Percentiles rank a stretch among this genome's conserved stretches.
Evolutionary conservation across 164 flowering plant species (phyloP).

Genomic region (Piper longum): DNA sequence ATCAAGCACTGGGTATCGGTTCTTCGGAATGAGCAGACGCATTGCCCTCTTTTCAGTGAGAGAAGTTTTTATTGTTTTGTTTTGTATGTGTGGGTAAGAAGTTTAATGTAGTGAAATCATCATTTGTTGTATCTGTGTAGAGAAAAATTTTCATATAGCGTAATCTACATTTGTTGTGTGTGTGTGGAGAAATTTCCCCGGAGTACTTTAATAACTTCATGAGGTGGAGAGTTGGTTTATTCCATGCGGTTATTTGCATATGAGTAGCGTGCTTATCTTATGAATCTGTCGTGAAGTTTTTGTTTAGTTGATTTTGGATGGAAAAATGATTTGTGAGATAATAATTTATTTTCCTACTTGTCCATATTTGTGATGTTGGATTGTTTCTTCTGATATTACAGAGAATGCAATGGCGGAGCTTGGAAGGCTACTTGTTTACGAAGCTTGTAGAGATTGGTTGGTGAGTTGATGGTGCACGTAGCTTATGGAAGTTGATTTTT

Average conservation of each 20-base stretch:
- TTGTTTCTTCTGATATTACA: constrained; percentile 11
- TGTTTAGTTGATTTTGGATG: too few relatives aligned
- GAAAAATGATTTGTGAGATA: too few relatives aligned
- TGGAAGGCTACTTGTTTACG: constrained; percentile 89
- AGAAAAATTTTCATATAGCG: too few relatives aligned
- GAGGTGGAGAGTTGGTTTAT: too few relatives aligned
- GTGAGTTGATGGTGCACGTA: constrained; percentile 26
- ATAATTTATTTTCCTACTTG: too few relatives aligned
- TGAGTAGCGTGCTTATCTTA: too few relatives aligned
- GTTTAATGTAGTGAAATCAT: not conserved
- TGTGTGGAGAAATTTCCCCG: too few relatives aligned
- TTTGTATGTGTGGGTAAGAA: not conserved
- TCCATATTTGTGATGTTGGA: not conserved
- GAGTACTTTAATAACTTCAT: too few relatives aligned
- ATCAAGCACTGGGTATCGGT: constrained; percentile 97
- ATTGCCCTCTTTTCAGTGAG: constrained; percentile 75
- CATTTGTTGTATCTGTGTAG: not conserved
- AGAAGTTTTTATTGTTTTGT: constrained; percentile 5
- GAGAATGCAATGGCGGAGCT: constrained; percentile 94
- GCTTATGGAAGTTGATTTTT: not conserved
- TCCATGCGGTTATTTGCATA: too few relatives aligned
- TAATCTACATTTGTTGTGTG: too few relatives aligned
- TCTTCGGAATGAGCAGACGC: constrained; percentile 85
- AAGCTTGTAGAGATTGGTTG: constrained; percentile 95
- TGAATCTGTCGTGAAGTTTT: too few relatives aligned